Evolutionary conservation across 257 asterid genomes (phyloP).

Genomic region (Buddleja alternifolia): DNA sequence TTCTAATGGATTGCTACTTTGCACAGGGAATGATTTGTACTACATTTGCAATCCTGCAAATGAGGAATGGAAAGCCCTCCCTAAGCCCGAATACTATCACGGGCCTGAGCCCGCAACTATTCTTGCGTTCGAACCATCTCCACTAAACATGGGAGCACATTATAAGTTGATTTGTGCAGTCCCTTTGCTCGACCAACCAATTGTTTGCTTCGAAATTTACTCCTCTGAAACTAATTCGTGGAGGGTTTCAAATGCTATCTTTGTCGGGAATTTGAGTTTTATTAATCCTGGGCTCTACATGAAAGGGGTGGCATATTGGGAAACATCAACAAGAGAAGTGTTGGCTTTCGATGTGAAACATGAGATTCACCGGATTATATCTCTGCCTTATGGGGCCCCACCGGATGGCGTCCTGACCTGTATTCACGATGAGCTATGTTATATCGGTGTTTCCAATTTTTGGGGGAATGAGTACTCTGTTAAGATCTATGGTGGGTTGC

Average conservation of each 20-base stretch:
- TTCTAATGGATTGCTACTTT: slow-evolving; percentile 48
- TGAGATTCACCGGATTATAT: slow-evolving; percentile 35
- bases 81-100: slow-evolving; percentile 35
- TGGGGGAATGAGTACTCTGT: slow-evolving; percentile 9
- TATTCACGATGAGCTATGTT: slow-evolving; percentile 48
- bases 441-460: slow-evolving; percentile 22
- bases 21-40: slow-evolving; percentile 26
- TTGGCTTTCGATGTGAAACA: slow-evolving; percentile 38
- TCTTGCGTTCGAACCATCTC: slow-evolving; percentile 51
- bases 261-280: slow-evolving; percentile 23
- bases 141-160: slow-evolving; percentile 31
- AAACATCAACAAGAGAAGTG: slow-evolving; percentile 32
- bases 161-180: slow-evolving; percentile 43
- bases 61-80: slow-evolving; percentile 36
- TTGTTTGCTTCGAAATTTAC: slow-evolving; percentile 44
- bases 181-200: slow-evolving; percentile 20
- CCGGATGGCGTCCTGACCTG: slow-evolving; percentile 38
- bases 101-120: slow-evolving; percentile 36
- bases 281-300: slow-evolving; percentile 37
- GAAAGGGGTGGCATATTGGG: slow-evolving; percentile 52
- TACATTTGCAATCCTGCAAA: slow-evolving; percentile 56
- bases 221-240: slow-evolving; percentile 38
- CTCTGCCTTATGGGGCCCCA: slow-evolving; percentile 21
- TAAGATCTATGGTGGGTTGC: slow-evolving; percentile 39
- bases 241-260: slow-evolving; percentile 22